Base-by-base conservation (phyloP, 768 basidiomycete genomes). In the Pleurotus tuber-regium region DNA sequence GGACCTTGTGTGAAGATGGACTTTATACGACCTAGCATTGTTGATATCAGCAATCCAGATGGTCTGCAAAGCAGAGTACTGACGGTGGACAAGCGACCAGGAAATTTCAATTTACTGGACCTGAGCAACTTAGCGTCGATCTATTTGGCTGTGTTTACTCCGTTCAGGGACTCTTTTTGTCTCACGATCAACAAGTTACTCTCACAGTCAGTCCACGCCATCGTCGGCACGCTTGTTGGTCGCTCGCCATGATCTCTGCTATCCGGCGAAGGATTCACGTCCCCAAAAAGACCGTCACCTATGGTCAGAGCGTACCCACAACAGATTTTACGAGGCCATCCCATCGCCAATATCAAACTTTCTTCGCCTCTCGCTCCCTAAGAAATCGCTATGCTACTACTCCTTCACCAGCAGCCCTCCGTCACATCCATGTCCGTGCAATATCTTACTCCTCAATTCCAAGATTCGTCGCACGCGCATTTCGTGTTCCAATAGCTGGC, bases 361-460 rank as follows among this genome's bases (percentile, higher is more conserved):
- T 81, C 49, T 63, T 81, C 55, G 77, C 80, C 7, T 75, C 77
- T 26, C 74, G 75, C n/a, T 75, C 76, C 11, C 68, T 82, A 14
- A 75, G 83, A 30, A 66, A 73, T 50, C 73, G 78, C 26, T 76
- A 80, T 64, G n/a, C n/a, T n/a, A 64, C 74, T 6, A 68, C 72
- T 8, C 68, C 73, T 14, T 61, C 70, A 0, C 67, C 72, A 4
- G 64, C 73, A 29, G 62, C 69, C 28, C 64, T 87, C 26, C 80
- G 89, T n/a, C 79, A 81, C 60, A 70, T 89, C 50, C 87, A 90
- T 61, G 75, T 79, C 35, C 83, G 91, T 30, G 82, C 86, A 8
- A 74, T 92, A 24, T 95, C 92, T 5, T 96, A 96, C 66, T 77
- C 85, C 3, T 87, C 92, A 8, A 87, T 97, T 54, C 94, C 94